A percentile compares a stretch with the other conserved stretches of the same genome.
Evolutionary conservation across 1,284 basidiomycete genomes (phyloP).

Genomic region (Apiotrichum gracile): DNA sequence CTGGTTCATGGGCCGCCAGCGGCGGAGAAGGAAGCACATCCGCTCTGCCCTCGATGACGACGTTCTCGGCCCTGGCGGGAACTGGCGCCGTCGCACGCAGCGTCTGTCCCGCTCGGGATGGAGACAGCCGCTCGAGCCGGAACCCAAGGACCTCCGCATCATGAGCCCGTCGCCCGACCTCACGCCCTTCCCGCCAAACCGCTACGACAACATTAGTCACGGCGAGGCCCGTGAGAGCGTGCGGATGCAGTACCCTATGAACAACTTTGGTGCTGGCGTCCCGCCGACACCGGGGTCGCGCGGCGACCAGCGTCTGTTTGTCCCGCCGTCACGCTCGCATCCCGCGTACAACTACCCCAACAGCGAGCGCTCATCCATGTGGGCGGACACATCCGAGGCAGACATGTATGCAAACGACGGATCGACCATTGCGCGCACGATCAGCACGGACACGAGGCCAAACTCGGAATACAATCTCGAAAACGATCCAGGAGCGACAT

Average conservation of each 20-base stretch:
- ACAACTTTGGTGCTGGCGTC: neutral
- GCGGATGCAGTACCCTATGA: neutral
- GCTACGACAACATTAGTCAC: neutral
- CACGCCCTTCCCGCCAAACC: neutral
- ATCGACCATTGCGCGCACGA: constrained; percentile 27
- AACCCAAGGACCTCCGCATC: neutral
- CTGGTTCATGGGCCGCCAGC: neutral
- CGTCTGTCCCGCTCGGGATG: neutral
- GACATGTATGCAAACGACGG: constrained; percentile 31
- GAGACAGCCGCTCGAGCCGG: neutral
- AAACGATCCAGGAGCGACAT: constrained; percentile 12
- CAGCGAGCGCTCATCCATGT: constrained; percentile 10
- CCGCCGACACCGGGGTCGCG: too few relatives aligned
- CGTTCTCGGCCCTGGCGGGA: neutral
- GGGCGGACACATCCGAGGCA: constrained; percentile 33
- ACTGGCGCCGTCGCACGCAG: neutral
- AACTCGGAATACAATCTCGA: constrained; percentile 20
- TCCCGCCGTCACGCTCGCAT: neutral
- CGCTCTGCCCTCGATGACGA: constrained; percentile 4
- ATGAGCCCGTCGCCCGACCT: neutral
- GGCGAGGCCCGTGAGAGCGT: constrained; percentile 9
- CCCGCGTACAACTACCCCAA: neutral
- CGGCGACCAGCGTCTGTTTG: too few relatives aligned
- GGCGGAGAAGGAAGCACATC: neutral
- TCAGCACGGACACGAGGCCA: constrained; percentile 21